These are phyloP conservation scores for Gastrolobium bilobum DNA, from an alignment of 306 rosid species.

Conservation along the genomic window DNA sequence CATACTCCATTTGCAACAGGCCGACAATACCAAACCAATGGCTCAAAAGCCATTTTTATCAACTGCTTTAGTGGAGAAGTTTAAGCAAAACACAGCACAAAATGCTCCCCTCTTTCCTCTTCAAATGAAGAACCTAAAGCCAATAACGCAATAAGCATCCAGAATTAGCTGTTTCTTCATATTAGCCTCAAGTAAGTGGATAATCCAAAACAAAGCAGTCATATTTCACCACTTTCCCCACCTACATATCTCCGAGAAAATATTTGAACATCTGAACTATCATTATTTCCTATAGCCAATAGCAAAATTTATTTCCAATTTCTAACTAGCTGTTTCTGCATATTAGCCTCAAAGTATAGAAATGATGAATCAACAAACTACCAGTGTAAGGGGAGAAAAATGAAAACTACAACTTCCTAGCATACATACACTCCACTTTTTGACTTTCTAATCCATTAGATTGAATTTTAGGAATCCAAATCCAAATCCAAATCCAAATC, in stretches of 20 bases:
- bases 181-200: slow-evolving; percentile 12
- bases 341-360: neutral
- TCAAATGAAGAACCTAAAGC: slow-evolving; percentile 47
- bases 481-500: neutral
- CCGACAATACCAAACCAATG: slow-evolving; percentile 83
- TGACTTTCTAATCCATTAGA: neutral
- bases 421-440: neutral
- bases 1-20: slow-evolving; percentile 84
- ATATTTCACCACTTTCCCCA: slow-evolving; percentile 2
- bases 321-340: too few species aligned
- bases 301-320: neutral
- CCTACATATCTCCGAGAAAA: slow-evolving; percentile 1
- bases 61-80: slow-evolving; percentile 35
- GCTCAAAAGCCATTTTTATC: slow-evolving; percentile 74
- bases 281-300: neutral
- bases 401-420: neutral
- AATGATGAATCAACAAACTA: slow-evolving; percentile 29
- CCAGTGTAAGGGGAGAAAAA: neutral
- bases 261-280: slow-evolving; percentile 1
- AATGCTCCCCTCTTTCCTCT: slow-evolving; percentile 44
- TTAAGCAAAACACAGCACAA: slow-evolving; percentile 45
- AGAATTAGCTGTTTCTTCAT: slow-evolving; percentile 38
- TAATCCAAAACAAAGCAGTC: slow-evolving; percentile 31
- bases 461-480: neutral
- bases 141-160: slow-evolving; percentile 11